Base-by-base conservation (phyloP, 331 rosid genomes). In the Rosa hybrid region DNA sequence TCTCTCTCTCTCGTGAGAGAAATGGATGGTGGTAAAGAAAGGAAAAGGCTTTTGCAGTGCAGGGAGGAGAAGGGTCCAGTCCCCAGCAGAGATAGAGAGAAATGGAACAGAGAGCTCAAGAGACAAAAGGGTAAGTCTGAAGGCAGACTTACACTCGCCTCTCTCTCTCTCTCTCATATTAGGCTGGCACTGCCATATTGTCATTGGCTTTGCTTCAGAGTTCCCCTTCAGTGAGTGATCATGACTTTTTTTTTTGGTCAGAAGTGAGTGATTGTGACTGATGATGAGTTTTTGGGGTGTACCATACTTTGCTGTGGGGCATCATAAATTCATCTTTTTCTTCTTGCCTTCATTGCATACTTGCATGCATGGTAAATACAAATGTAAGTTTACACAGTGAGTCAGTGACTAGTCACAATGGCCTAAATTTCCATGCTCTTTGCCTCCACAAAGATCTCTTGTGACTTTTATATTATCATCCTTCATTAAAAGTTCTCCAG, bases 71-170 rank as follows among this genome's bases (percentile, higher is more conserved):
- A 51, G 7, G 25, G 51, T 51, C 60, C 44, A 12, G 12, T 56
- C 11, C 62, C 23, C 23, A 10, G 70, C 39, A 42, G 56, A 45
- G 14, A 49, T 3, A 7, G 62, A 56, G 62, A 56, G 25, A 56
- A 56, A 20, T 56, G 41, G 23, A 25, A 51, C 21, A 80, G 42
- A 12, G 48, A 85, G 71, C 83, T 81, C 77, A 72, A 83, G 88
- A 82, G 93, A 88, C 96, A 88, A 85, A 91, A 78, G 82, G 84
- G 83, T 44, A 85, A 81, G 85, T 81, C 84, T 20, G 44, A 83
- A 64, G 77, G 68, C 84, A 64, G 69, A 83, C 78, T 82, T 64
- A 13, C 41, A 21, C 16, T 34, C 5, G 39, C 4, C 3, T 4
- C 8, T 20, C 27, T 78, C 76, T 67, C 63, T 82, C 80, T 76